These are phyloP conservation scores for Cercospora sojina DNA, from an alignment of 2,329 filamentous ascomycete species.

Conservation along the genomic window DNA sequence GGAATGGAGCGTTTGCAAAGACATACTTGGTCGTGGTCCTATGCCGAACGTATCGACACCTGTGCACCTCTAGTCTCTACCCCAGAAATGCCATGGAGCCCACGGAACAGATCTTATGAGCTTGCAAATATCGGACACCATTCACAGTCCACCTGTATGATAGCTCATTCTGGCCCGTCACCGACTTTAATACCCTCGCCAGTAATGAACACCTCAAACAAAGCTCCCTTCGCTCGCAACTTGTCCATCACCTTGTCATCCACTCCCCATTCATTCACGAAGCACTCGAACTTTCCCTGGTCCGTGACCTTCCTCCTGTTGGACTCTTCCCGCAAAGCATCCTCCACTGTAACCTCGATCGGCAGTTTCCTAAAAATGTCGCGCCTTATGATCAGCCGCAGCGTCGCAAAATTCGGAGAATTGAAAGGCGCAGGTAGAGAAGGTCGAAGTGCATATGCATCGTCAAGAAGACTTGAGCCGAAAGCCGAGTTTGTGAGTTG, in stretches of 20 bases:
- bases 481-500: conserved; percentile 6
- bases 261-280: conserved; percentile 33
- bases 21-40: neutral
- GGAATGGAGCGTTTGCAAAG: conserved; percentile 20
- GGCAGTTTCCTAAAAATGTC: conserved; percentile 41
- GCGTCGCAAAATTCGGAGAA: conserved; percentile 23
- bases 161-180: conserved; percentile 17
- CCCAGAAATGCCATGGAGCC: neutral
- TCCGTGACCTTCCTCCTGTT: conserved; percentile 41
- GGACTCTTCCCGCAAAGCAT: conserved; percentile 40
- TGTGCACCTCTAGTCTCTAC: neutral
- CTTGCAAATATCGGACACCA: neutral
- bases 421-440: conserved; percentile 38
- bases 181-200: conserved; percentile 24
- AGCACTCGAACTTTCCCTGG: conserved; percentile 39
- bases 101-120: neutral
- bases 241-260: conserved; percentile 27
- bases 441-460: conserved; percentile 23
- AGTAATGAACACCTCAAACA: conserved; percentile 31
- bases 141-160: neutral
- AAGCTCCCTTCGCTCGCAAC: conserved; percentile 21
- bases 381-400: conserved; percentile 39
- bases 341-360: conserved; percentile 40
- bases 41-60: neutral
- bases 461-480: conserved; percentile 2